Percentiles rank a stretch among this genome's conserved stretches.
phyloP scores from a whole-genome alignment of 192 early-diverging fungal genomes.

The Geranomyces variabilis region DNA sequence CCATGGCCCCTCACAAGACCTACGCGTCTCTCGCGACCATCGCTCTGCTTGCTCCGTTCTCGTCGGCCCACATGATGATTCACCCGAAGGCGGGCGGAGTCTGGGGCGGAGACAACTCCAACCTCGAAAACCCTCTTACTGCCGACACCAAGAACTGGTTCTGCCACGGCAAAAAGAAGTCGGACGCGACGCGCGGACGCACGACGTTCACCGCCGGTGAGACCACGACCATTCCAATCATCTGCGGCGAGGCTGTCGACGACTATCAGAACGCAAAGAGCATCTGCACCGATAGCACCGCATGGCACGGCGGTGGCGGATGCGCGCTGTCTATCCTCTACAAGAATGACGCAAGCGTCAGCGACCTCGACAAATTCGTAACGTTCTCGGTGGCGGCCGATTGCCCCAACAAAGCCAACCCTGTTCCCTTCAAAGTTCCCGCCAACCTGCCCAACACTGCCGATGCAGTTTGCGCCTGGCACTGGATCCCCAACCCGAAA shows the following conservation, averaged over 20 bases:
- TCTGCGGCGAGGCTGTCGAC: slow-evolving; percentile 26
- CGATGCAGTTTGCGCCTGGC: slow-evolving; percentile 34
- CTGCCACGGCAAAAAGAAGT: slow-evolving; percentile 29
- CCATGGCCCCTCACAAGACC: neutral
- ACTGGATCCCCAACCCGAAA: slow-evolving; percentile 33
- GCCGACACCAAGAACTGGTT: slow-evolving; percentile 20
- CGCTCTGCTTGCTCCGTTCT: neutral
- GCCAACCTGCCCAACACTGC: slow-evolving; percentile 33
- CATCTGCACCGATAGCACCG: slow-evolving; percentile 24
- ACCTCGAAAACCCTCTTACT: slow-evolving; percentile 30
- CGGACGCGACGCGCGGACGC: neutral
- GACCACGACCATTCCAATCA: slow-evolving; percentile 5
- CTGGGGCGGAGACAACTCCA: slow-evolving; percentile 9
- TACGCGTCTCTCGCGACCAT: slow-evolving; percentile 1
- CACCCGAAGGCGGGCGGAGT: slow-evolving; percentile 2
- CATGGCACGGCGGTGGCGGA: slow-evolving; percentile 31
- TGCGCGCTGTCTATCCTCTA: slow-evolving; percentile 32
- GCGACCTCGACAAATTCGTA: slow-evolving; percentile 19
- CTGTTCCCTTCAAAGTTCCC: slow-evolving; percentile 29
- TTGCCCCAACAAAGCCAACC: slow-evolving; percentile 23
- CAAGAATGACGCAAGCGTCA: slow-evolving; percentile 17
- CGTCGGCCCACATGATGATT: slow-evolving; percentile 26
- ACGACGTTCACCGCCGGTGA: slow-evolving; percentile 18
- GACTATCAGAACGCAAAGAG: slow-evolving; percentile 9
- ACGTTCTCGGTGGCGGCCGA: slow-evolving; percentile 16